Percentiles rank a stretch among this genome's conserved stretches.
Evolutionary conservation across 2,329 filamentous ascomycete genomes (phyloP).

Genomic region (Hymenoscyphus scutula): DNA sequence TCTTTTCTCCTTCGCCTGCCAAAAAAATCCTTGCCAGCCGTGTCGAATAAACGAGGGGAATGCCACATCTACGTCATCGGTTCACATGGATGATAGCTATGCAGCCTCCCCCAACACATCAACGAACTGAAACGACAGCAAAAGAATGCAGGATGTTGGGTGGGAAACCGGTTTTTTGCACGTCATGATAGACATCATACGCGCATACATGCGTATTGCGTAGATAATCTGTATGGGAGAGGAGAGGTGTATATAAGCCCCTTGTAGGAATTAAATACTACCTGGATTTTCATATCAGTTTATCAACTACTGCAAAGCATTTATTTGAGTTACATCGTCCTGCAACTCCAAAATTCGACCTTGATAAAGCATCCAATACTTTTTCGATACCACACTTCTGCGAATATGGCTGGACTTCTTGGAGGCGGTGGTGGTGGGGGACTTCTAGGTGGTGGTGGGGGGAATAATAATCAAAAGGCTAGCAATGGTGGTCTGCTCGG

Average conservation of each 20-base stretch:
- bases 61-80: background rate
- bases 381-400: background rate
- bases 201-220: constrained; percentile 1
- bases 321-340: constrained; percentile 3
- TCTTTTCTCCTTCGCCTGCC: background rate
- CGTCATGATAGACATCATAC: background rate
- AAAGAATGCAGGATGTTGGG: background rate
- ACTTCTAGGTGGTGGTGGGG: constrained; percentile 41
- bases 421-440: constrained; percentile 35
- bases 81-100: constrained; percentile 1
- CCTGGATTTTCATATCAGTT: background rate
- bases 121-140: background rate
- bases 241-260: constrained; percentile 6
- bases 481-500: constrained; percentile 22
- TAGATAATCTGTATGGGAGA: background rate
- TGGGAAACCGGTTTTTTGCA: background rate
- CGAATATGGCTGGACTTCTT: constrained; percentile 46
- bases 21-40: background rate
- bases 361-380: background rate
- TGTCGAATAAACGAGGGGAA: background rate
- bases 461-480: constrained; percentile 19
- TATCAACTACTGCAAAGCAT: constrained; percentile 4
- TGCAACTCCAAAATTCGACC: background rate
- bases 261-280: background rate
- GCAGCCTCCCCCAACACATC: background rate